Base-by-base conservation (phyloP, 441 rosid genomes). In the Isatis lusitanica region DNA sequence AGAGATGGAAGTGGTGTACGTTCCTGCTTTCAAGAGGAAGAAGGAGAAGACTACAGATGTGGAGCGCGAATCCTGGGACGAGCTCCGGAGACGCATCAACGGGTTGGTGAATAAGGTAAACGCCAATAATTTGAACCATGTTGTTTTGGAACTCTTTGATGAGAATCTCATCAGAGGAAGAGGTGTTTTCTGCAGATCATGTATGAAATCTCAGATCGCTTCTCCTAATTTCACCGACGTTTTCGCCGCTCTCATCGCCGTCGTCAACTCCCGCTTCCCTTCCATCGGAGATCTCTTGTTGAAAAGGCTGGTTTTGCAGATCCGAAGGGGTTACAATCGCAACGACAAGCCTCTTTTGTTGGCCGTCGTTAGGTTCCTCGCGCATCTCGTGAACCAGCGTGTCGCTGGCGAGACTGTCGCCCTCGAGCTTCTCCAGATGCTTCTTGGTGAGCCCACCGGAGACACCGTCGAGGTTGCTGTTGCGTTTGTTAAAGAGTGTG, bases 171-270 rank as follows among this genome's bases (percentile, higher is more conserved):
- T 92, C 38, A 81, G 94, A 35, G 98, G 98, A 16, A 84, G 94
- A 58, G 98, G 95, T 48, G 85, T 92, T 10, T 87, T 92, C 67
- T 92, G 97, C 51, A 83, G 97, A 24, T 86, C 88, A 0, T 88
- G 90, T 71, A 83, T 92, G 90, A 92, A 87, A 73, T 90, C 94
- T 21, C 97, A 89, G 59, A 89, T 90, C 85, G 97, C 97, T 11
- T 89, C 97, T 43, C 90, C 97, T 0, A 74, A 75, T 8, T 87
- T 90, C 74, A 84, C 98, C 0, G 86, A 86, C 70, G 93, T 85
- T 0, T 85, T 90, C 78, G 80, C 95, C 10, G 95, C 97, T 15
- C 50, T 89, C 50, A 87, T 79, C 18, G 85, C 97, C 46, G 88
- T 92, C 63, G 92, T 87, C 0, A 90, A 92, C 68, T 86, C 95